phyloP scores from a whole-genome alignment of 495 filamentous ascomycete species.

The Sphaerosporella brunnea region DNA sequence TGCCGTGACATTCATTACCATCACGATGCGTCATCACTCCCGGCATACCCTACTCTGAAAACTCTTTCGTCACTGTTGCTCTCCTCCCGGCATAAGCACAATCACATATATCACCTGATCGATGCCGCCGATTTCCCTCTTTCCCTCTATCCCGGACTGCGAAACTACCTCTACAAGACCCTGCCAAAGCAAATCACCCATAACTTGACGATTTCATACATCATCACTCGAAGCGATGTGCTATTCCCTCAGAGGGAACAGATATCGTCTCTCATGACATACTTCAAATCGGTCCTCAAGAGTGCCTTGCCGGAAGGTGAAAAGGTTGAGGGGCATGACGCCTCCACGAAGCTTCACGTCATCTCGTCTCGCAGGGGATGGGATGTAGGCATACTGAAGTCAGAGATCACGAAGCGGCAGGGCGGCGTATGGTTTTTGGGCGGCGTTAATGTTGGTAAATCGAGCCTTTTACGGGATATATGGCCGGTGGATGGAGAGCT shows the following conservation, averaged over 20 bases:
- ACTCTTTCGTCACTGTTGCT: conserved; percentile 64
- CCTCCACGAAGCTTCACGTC: conserved; percentile 7
- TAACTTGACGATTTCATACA: conserved; percentile 54
- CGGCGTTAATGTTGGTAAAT: conserved; percentile 96
- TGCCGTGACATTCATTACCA: conserved; percentile 72
- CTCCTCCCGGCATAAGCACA: conserved; percentile 68
- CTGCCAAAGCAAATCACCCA: conserved; percentile 25
- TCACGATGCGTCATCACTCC: conserved; percentile 30
- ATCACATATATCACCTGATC: conserved; percentile 93
- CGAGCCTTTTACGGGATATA: conserved; percentile 50
- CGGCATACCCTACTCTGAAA: conserved; percentile 43
- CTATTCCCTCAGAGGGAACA: conserved; percentile 62
- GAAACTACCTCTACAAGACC: conserved; percentile 25
- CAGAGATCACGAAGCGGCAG: conserved; percentile 33
- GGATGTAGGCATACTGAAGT: conserved; percentile 19
- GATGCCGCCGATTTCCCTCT: conserved; percentile 95
- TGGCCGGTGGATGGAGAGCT: conserved; percentile 21
- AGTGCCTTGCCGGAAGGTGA: conserved; percentile 45
- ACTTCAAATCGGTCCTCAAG: conserved; percentile 53
- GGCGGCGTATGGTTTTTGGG: conserved; percentile 95
- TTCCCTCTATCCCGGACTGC: conserved; percentile 56
- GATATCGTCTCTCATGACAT: conserved; percentile 68
- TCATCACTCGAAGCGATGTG: conserved; percentile 79
- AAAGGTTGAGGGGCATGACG: conserved; percentile 23
- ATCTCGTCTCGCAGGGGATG: conserved; percentile 20